A percentile compares a stretch with the other conserved stretches of the same genome.
These are phyloP conservation scores for Podila horticola DNA, from an alignment of 192 early-diverging fungal genomes.

Conservation along the genomic window DNA sequence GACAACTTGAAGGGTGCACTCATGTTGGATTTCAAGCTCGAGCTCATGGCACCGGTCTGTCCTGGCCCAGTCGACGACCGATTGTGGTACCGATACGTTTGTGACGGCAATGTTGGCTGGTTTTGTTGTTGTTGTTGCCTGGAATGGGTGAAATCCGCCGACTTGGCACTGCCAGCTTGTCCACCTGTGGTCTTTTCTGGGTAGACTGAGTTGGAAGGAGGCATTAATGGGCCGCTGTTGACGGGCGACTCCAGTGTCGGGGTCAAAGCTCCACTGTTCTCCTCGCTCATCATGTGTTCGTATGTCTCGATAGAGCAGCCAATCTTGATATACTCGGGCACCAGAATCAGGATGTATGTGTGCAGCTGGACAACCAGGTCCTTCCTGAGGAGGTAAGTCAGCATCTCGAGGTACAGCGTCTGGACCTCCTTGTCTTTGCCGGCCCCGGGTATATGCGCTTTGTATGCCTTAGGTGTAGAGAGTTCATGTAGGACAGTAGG, in stretches of 20 bases:
- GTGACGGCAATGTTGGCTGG: conserved; percentile 37
- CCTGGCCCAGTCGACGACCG: conserved; percentile 33
- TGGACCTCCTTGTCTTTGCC: conserved; percentile 71
- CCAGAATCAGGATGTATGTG: conserved; percentile 75
- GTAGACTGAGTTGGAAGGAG: conserved; percentile 3
- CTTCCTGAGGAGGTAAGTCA: conserved; percentile 83
- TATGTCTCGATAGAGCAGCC: conserved; percentile 47
- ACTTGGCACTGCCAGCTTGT: conserved; percentile 43
- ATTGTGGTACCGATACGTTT: conserved; percentile 47
- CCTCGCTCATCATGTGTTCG: conserved; percentile 41
- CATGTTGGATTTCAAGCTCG: conserved; percentile 26
- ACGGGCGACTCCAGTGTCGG: conserved; percentile 38
- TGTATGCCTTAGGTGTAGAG: conserved; percentile 66
- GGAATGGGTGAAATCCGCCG: conserved; percentile 28
- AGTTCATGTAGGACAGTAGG: conserved; percentile 65
- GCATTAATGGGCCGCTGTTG: neutral
- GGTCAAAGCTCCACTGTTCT: conserved; percentile 27
- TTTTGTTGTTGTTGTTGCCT: conserved; percentile 24
- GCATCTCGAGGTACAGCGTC: conserved; percentile 81
- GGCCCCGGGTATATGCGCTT: conserved; percentile 52
- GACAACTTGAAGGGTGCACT: conserved; percentile 23
- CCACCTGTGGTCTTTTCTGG: neutral
- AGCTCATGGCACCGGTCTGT: conserved; percentile 15
- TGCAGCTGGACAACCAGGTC: conserved; percentile 84
- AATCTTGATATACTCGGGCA: conserved; percentile 67